phyloP scores from a whole-genome alignment of 306 rosid genomes.

The Rosa rugosa region DNA sequence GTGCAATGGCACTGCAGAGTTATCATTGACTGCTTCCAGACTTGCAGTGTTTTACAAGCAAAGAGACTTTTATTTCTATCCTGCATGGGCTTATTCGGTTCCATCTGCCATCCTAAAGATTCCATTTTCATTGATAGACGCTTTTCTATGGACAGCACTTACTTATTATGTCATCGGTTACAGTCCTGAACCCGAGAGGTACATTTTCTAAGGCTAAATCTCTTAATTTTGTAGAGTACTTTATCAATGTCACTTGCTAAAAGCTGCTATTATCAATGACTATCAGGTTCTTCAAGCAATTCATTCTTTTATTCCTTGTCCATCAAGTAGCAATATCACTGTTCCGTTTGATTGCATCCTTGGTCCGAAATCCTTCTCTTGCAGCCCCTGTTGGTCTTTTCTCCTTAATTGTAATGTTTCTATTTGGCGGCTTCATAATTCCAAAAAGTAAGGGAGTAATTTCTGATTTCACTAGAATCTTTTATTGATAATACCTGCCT shows the following conservation, averaged over 20 bases:
- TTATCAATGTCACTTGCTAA: background rate
- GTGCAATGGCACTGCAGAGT: constrained; percentile 43
- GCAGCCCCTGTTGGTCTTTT: constrained; percentile 37
- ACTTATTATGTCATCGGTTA: constrained; percentile 61
- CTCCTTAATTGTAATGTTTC: constrained; percentile 21
- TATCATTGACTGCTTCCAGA: constrained; percentile 53
- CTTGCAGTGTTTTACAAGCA: constrained; percentile 51
- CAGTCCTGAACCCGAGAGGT: constrained; percentile 60
- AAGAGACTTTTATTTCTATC: constrained; percentile 50
- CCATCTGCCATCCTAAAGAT: constrained; percentile 51
- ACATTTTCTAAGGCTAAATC: background rate
- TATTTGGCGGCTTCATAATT: constrained; percentile 58
- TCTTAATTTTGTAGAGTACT: background rate
- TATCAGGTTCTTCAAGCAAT: constrained; percentile 54
- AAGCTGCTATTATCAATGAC: background rate
- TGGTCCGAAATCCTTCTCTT: constrained; percentile 40
- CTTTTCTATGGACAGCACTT: constrained; percentile 53
- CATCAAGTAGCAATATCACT: constrained; percentile 49
- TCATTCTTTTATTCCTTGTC: constrained; percentile 42
- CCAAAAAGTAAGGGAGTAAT: constrained; percentile 37
- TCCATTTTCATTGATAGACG: constrained; percentile 53
- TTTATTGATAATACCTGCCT: no score
- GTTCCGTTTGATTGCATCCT: constrained; percentile 51
- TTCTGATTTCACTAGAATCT: background rate
- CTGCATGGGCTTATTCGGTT: constrained; percentile 57